Conservation (phyloP, 2,329 filamentous ascomycete genomes). For the Pseudogymnoascus verrucosus region DNA sequence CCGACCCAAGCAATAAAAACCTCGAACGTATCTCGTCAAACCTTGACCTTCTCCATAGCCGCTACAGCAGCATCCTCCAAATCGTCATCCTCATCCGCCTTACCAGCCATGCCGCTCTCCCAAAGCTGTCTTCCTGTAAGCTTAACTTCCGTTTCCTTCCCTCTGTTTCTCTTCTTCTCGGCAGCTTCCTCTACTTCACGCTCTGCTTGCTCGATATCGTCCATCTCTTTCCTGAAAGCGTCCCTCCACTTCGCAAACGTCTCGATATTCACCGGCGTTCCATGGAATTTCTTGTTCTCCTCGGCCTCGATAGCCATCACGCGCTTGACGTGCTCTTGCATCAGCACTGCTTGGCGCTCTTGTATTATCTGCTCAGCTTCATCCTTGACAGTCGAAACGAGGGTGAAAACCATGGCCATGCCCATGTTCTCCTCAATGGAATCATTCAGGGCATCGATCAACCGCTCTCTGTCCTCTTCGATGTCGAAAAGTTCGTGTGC, state of each 20-base stretch:
- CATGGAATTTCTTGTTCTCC: conserved; percentile 95
- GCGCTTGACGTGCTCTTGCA: conserved; percentile 48
- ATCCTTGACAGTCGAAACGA: conserved; percentile 83
- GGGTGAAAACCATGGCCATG: conserved; percentile 95
- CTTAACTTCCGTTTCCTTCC: conserved; percentile 64
- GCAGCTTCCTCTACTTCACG: conserved; percentile 72
- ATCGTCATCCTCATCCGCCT: conserved; percentile 59
- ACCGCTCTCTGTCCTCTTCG: conserved; percentile 64
- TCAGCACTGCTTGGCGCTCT: conserved; percentile 60
- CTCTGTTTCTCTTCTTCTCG: conserved; percentile 70
- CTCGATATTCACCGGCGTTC: conserved; percentile 78
- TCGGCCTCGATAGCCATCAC: conserved; percentile 63
- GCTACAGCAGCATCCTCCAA: conserved; percentile 49
- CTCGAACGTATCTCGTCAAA: conserved; percentile 38
- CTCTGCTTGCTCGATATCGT: conserved; percentile 57
- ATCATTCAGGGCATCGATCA: conserved; percentile 63
- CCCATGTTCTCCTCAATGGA: conserved; percentile 88
- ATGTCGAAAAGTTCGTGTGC: conserved; percentile 70
- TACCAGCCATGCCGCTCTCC: conserved; percentile 64
- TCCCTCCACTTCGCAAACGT: conserved; percentile 78
- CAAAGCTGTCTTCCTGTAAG: conserved; percentile 70
- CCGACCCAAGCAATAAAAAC: conserved; percentile 12
- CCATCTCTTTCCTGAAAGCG: conserved; percentile 71
- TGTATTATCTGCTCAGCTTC: conserved; percentile 76
- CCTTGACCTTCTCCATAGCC: conserved; percentile 63